A percentile compares a stretch with the other conserved stretches of the same genome.
These are phyloP conservation scores for Symbiodinium pilosum DNA, from an alignment of 73 alveolate genomes.

Conservation along the genomic window DNA sequence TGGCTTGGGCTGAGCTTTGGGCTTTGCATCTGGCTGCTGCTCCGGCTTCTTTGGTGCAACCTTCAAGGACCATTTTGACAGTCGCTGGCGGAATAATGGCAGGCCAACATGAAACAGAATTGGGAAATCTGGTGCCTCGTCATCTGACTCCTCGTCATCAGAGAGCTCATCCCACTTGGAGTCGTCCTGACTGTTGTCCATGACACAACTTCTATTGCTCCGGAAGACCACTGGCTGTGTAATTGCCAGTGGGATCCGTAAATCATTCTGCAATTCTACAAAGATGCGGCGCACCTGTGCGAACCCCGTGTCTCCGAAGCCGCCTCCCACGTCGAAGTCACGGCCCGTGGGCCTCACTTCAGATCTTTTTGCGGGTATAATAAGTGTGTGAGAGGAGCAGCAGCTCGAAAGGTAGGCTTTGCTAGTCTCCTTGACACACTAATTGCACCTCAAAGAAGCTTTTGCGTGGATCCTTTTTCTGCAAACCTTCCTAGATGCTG, in stretches of 20 bases:
- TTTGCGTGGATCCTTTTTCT: no score
- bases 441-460: no score
- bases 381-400: no score
- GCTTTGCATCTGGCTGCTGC: background rate
- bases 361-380: no score
- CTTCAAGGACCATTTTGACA: no score
- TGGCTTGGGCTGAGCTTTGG: background rate
- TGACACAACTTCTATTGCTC: background rate
- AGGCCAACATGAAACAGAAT: background rate
- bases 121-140: background rate
- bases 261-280: background rate
- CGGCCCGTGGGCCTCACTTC: slow-evolving; percentile 19
- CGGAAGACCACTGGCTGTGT: background rate
- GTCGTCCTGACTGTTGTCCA: slow-evolving; percentile 7
- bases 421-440: no score
- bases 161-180: slow-evolving; percentile 79
- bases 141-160: slow-evolving; percentile 82
- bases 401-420: no score
- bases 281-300: background rate
- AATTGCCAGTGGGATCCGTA: background rate
- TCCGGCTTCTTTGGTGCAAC: background rate
- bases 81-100: background rate
- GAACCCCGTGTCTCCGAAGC: slow-evolving; percentile 67
- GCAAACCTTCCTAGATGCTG: no score
- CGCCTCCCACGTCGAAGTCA: slow-evolving; percentile 91